These are phyloP conservation scores for Aspergillus texensis DNA, from an alignment of 2,329 filamentous ascomycete species.

Conservation along the genomic window DNA sequence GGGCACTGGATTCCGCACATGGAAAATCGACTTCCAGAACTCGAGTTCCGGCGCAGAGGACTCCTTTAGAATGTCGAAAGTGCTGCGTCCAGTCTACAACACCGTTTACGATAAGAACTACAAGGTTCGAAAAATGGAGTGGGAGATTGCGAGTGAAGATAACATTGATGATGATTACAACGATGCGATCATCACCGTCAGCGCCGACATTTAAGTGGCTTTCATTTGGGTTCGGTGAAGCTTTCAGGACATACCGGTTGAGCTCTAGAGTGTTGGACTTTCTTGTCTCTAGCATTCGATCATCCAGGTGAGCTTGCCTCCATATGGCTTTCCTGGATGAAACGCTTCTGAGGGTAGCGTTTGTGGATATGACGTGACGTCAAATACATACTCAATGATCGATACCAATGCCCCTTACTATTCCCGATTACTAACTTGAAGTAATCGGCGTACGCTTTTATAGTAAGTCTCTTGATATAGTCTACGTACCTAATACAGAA, in stretches of 20 bases:
- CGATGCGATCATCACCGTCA: constrained; percentile 1
- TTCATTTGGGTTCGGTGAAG: background rate
- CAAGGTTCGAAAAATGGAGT: background rate
- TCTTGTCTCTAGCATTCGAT: background rate
- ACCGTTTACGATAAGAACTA: background rate
- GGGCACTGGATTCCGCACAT: background rate
- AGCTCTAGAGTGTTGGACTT: background rate
- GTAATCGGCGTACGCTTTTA: too few species aligned
- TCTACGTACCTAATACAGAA: too few species aligned
- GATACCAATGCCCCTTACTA: background rate
- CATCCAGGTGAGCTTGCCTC: background rate
- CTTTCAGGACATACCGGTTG: background rate
- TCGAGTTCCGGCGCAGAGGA: background rate
- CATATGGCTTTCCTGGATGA: background rate
- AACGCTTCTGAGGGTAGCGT: background rate
- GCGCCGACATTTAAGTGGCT: background rate
- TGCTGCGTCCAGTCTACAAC: background rate
- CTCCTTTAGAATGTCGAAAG: background rate
- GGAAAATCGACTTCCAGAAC: constrained; percentile 5
- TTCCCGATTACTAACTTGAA: too few species aligned
- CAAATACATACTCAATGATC: background rate
- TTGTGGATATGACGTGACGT: background rate
- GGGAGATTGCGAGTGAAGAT: constrained; percentile 6
- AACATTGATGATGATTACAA: constrained; percentile 6
- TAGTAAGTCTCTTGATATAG: too few species aligned